Evolutionary conservation across 2,329 filamentous ascomycete species (phyloP), one percentile per base, ranked within the genome.

Genomic region (Sclerotiophoma versabilis): DNA sequence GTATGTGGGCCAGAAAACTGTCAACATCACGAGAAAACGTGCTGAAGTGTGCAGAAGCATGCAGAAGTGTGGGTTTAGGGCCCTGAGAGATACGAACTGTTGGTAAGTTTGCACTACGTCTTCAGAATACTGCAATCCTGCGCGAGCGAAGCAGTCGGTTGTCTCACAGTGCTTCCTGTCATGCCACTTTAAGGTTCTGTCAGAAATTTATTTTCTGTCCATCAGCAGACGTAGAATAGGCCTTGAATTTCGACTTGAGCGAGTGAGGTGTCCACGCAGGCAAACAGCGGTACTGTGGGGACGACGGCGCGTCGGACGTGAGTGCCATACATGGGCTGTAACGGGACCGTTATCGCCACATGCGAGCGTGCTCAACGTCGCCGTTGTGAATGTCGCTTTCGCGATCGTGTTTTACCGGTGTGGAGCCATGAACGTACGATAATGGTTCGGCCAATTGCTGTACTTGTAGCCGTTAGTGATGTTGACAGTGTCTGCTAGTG

Each of bases 251-350:
- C 23, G 26, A 17, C 3, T 30, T 19, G 32, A 30, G 19, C 7
- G 22, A 25, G n/a, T 32, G 37, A 38, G 25, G 19, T 44, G 23
- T 53, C 20, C 26, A 39, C 44, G 44, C 44, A 54, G 39, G 51
- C 39, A 49, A 49, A 54, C 15, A 49, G 38, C 11, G 38, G 51
- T 43, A 44, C 44, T 32, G 39, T 49, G 45, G 51, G 17, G 39
- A 33, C 39, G 33, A 41, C 29, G 46, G 39, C 49, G 29, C 23
- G 12, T 45, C 34, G 41, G 51, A 45, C 33, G 19, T 17, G n/a
- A 20, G 19, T n/a, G 34, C 34, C 22, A 44, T 45, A 36, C 23
- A n/a, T 39, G 32, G 27, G 39, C 45, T 34, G 27, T 41, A 49
- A 46, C 45, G 45, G 45, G 14, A 29, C 33, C 41, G 41, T 54